Conservation (phyloP, 2,329 filamentous ascomycete species). For the Xylariaceae sp. region DNA sequence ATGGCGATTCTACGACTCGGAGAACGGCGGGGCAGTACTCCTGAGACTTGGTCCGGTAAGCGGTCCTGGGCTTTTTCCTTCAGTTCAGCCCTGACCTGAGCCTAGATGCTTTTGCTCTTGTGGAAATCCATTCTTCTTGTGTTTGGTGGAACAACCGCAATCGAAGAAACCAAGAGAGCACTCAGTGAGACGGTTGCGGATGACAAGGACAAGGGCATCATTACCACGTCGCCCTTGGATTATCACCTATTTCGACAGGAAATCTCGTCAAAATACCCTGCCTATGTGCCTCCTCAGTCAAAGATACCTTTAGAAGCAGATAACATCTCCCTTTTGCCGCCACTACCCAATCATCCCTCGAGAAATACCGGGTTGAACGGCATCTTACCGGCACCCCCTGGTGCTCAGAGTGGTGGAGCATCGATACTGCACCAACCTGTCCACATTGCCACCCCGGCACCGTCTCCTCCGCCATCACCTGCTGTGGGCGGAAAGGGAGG, state of each 20-base stretch:
- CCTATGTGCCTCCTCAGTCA: conserved; percentile 83
- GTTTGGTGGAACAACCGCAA: conserved; percentile 71
- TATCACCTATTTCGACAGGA: conserved; percentile 96
- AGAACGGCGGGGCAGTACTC: conserved; percentile 6
- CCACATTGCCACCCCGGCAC: conserved; percentile 96
- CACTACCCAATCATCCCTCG: conserved; percentile 66
- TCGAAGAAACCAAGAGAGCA: conserved; percentile 65
- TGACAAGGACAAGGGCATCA: conserved; percentile 63
- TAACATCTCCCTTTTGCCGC: conserved; percentile 83
- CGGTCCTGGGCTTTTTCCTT: not conserved
- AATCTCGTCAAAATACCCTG: conserved; percentile 94
- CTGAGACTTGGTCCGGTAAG: not conserved
- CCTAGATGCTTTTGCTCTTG: conserved; percentile 66
- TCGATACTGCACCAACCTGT: conserved; percentile 94
- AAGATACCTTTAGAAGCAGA: conserved; percentile 81
- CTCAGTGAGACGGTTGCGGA: conserved; percentile 54
- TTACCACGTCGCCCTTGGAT: conserved; percentile 89
- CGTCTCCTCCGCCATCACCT: conserved; percentile 89
- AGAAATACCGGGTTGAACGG: conserved; percentile 53
- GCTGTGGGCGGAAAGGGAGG: conserved; percentile 80
- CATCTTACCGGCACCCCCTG: conserved; percentile 50
- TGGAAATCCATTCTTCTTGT: conserved; percentile 88
- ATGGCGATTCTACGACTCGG: conserved; percentile 42
- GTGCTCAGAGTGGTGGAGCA: conserved; percentile 48
- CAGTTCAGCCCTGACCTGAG: not conserved